Base-by-base conservation (phyloP, 2,329 filamentous ascomycete genomes). In the Fusarium nisikadoi region DNA sequence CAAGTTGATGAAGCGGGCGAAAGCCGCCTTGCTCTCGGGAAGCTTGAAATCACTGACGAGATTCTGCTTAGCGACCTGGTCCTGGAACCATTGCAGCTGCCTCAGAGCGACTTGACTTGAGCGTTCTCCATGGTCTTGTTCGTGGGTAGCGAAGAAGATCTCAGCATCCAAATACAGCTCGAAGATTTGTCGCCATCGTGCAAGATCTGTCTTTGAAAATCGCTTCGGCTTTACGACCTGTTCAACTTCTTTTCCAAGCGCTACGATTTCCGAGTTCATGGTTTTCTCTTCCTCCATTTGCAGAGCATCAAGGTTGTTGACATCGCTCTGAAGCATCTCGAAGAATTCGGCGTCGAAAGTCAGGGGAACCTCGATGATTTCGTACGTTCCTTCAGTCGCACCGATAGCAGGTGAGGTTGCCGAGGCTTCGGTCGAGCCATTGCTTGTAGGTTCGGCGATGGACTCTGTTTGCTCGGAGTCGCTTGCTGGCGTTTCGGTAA, bases 331-430 rank as follows among this genome's bases (percentile, higher is more conserved):
- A 12, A 97, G 86, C 43, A 92, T 89, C 33, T 89, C 87, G 80
- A 97, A 97, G 80, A 97, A 97, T 77, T 94, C 89, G 25, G 87
- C 86, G 76, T 96, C 94, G 29, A 93, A 93, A 4, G 89, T 89
- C 5, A 97, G 83, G 23, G 93, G 92, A 11, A 97, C 88, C 78
- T 95, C 91, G n/a, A 97, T 80, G 14, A 75, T 80, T 65, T 83
- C 79, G 52, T 78, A 78, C 10, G 42, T 68, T 35, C 71, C 71
- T 8, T 69, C 36, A 19, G 45, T 55, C 25, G 38, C 23, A 27
- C 68, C 58, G 23, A 29, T 45, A 31, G 38, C 23, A 20, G 56
- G 41, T 10, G 60, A 46, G 43, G 35, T 50, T 31, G 38, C 23
- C 33, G 50, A 36, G 41, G 42, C 25, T 45, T 64, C 31, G 23